Base-by-base conservation (phyloP, 2,329 filamentous ascomycete genomes). In the Seiridium unicorne region DNA sequence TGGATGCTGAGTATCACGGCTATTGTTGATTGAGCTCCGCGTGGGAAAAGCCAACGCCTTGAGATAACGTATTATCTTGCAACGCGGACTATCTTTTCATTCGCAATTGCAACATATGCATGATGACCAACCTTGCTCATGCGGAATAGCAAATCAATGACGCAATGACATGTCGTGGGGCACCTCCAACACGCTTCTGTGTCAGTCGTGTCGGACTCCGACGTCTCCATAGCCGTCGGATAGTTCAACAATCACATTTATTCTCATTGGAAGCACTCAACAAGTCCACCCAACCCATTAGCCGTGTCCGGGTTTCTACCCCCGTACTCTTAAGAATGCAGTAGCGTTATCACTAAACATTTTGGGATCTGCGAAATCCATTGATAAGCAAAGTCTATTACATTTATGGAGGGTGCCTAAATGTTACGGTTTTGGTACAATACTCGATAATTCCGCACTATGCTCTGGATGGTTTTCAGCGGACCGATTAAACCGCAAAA, bases 401-500 rank as follows among this genome's bases (percentile, higher is more conserved):
- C 8, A 26, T 53, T 53, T 49, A 26, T 10, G 38, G 7, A 8
- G 38, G 38, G 13, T 42, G 38, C 13, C 38, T 42, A 42, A 42
- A 42, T 42, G 13, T 42, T 42, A 42, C 38, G 13, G 13, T 7
- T 42, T 13, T 8, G 7, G 13, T 13, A 42, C 13, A 42, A 13
- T 13, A 13, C 38, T 42, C 38, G 7, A 42, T 26, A 26, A 26
- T 26, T 26, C 18, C 18, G 18, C 18, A 26, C 18, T 26, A 26
- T 26, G 18, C 18, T 26, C 18, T 26, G 18, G 18, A 26, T 26
- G 18, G 18, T 26, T 26, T 26, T 26, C 18, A 26, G 38, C 7
- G 38, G 38, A 8, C 49, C 10, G 13, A 53, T 38, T 62, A 72
- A 36, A 66, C 64, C 3, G 64, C 66, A 46, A 69, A 63, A 3